Evolutionary conservation across 2,329 filamentous ascomycete species (phyloP).

Genomic region (Leptographium galeiforme): DNA sequence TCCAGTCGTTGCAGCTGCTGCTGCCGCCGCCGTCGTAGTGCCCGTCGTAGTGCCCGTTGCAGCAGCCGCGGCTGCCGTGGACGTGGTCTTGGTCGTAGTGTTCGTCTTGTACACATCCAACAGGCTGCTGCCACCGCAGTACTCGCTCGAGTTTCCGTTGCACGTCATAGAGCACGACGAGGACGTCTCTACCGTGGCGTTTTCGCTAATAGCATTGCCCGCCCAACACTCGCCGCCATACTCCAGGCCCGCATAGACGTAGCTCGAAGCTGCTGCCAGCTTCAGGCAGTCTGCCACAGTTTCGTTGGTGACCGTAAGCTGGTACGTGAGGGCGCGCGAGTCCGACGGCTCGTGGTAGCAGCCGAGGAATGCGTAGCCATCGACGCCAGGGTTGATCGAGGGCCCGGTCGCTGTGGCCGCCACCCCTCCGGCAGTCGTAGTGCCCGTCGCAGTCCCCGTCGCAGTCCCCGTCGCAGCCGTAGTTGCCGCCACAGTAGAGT

Average conservation of each 20-base stretch:
- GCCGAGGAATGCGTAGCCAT: constrained; percentile 17
- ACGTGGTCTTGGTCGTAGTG: not conserved
- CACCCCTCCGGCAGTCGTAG: not conserved
- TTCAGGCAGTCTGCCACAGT: constrained; percentile 14
- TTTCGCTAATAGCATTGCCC: constrained; percentile 10
- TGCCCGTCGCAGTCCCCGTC: not conserved
- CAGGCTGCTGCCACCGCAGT: constrained; percentile 1
- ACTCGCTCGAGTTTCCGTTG: constrained; percentile 9
- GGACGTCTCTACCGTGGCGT: constrained; percentile 9
- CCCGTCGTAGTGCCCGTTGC: no score
- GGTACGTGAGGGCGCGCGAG: constrained; percentile 10
- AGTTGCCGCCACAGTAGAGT: constrained; percentile 3
- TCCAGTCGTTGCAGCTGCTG: constrained; percentile 19
- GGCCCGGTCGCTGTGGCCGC: constrained; percentile 9
- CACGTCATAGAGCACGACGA: constrained; percentile 16
- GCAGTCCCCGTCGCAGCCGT: not conserved
- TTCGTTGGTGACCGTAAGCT: constrained; percentile 6
- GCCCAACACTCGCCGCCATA: constrained; percentile 29
- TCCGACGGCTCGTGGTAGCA: constrained; percentile 18
- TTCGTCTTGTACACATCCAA: constrained; percentile 1
- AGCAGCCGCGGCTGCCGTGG: no score
- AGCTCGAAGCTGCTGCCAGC: constrained; percentile 15
- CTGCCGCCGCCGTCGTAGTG: not conserved
- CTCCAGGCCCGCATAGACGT: constrained; percentile 35
- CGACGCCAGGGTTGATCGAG: constrained; percentile 20